A percentile compares a stretch with the other conserved stretches of the same genome.
Conservation (phyloP, 345 rosid species). For the Lepidium didymum region DNA sequence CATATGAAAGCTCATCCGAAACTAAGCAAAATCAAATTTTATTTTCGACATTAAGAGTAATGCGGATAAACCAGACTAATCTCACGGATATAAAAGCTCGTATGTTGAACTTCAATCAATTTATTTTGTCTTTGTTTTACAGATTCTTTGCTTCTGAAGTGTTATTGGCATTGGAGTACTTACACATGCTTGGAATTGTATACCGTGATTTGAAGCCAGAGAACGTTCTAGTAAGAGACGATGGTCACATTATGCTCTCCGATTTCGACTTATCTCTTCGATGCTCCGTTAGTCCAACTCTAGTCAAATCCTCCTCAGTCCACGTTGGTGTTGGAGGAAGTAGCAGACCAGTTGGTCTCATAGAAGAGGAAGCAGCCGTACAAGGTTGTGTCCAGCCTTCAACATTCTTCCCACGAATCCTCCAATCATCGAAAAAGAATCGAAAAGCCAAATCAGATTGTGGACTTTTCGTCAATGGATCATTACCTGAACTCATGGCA, state of each 20-base stretch:
- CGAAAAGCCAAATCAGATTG: conserved; percentile 86
- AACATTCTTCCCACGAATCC: conserved; percentile 68
- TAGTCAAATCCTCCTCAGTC: conserved; percentile 77
- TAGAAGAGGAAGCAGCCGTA: conserved; percentile 53
- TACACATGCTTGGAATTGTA: conserved; percentile 93
- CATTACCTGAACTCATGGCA: conserved; percentile 84
- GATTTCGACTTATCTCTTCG: conserved; percentile 88
- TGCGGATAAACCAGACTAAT: too few relatives aligned
- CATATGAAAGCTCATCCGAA: too few relatives aligned
- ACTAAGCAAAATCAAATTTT: too few relatives aligned
- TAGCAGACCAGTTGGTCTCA: conserved; percentile 33
- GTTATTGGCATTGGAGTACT: conserved; percentile 76
- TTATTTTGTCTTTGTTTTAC: neutral
- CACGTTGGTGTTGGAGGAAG: conserved; percentile 20
- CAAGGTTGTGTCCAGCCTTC: conserved; percentile 73
- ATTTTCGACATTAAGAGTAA: too few relatives aligned
- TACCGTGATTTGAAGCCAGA: conserved; percentile 91
- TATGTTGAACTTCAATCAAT: neutral
- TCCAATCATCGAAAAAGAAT: conserved; percentile 59
- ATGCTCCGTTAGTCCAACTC: conserved; percentile 77
- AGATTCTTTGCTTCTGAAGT: conserved; percentile 93
- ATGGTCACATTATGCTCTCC: conserved; percentile 90
- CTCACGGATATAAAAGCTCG: too few relatives aligned
- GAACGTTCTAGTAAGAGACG: conserved; percentile 76
- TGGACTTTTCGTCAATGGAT: conserved; percentile 52